Conservation (phyloP, 306 rosid genomes). For the Hippophae rhamnoides region DNA sequence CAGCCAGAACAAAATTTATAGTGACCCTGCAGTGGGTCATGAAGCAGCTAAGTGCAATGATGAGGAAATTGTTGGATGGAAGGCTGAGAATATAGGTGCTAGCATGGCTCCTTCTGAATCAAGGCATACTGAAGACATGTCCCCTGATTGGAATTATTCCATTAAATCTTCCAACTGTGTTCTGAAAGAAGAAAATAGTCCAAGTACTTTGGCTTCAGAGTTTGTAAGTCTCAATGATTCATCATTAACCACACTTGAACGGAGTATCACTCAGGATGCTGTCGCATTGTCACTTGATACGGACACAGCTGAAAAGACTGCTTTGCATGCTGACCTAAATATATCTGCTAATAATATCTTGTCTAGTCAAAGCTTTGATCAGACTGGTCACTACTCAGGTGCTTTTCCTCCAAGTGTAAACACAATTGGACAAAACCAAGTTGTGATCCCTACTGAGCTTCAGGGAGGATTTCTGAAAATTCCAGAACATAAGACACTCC, state of each 20-base stretch:
- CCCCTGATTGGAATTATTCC: slow-evolving; percentile 81
- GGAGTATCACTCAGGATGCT: slow-evolving; percentile 31
- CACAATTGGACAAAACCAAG: slow-evolving; percentile 41
- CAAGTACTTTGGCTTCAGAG: slow-evolving; percentile 30
- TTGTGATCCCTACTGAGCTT: slow-evolving; percentile 35
- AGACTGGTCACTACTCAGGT: slow-evolving; percentile 30
- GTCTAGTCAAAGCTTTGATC: slow-evolving; percentile 38
- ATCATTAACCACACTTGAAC: slow-evolving; percentile 33
- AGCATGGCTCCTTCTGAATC: slow-evolving; percentile 30
- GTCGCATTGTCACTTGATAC: slow-evolving; percentile 27
- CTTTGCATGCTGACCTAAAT: slow-evolving; percentile 28
- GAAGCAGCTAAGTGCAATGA: slow-evolving; percentile 37
- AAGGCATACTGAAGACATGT: slow-evolving; percentile 57
- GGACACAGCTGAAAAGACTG: slow-evolving; percentile 20
- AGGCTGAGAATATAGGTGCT: slow-evolving; percentile 37
- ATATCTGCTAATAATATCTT: slow-evolving; percentile 22
- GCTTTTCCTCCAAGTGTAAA: slow-evolving; percentile 29
- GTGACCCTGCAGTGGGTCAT: slow-evolving; percentile 22
- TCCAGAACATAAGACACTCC: slow-evolving; percentile 31
- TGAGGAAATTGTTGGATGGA: slow-evolving; percentile 41
- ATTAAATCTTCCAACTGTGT: slow-evolving; percentile 36
- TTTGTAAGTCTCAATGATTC: slow-evolving; percentile 22
- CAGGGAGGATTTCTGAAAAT: slow-evolving; percentile 32
- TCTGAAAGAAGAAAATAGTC: slow-evolving; percentile 43
- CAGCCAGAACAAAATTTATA: slow-evolving; percentile 32